Conservation (phyloP, 2,329 filamentous ascomycete genomes). For the Trichophyton simii region DNA sequence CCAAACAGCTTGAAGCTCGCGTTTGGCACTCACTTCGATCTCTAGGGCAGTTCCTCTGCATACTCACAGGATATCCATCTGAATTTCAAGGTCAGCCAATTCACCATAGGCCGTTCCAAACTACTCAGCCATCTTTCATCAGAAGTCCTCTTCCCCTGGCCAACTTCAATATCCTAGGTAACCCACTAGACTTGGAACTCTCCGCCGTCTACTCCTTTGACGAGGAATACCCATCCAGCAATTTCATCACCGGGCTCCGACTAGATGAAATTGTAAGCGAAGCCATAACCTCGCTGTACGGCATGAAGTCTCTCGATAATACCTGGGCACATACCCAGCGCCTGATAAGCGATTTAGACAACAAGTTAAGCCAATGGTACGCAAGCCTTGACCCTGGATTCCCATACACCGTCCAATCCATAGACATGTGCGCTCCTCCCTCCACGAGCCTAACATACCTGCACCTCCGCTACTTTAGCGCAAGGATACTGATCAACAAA, state of each 20-base stretch:
- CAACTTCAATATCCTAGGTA: neutral
- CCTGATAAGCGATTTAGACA: slow-evolving; percentile 18
- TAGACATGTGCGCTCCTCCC: neutral
- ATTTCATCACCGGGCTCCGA: slow-evolving; percentile 10
- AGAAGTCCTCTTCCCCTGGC: neutral
- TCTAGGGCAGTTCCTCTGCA: slow-evolving; percentile 24
- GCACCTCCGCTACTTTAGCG: slow-evolving; percentile 20
- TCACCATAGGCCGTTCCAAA: slow-evolving; percentile 22
- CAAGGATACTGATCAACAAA: slow-evolving; percentile 26
- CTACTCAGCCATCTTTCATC: slow-evolving; percentile 16
- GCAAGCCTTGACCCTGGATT: slow-evolving; percentile 17
- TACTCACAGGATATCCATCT: slow-evolving; percentile 28
- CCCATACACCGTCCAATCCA: neutral
- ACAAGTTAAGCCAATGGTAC: slow-evolving; percentile 25
- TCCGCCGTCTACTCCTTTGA: neutral
- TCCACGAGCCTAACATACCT: slow-evolving; percentile 11
- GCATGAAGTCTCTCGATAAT: slow-evolving; percentile 16
- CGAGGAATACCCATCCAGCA: neutral
- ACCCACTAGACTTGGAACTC: neutral
- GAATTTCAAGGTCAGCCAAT: slow-evolving; percentile 20
- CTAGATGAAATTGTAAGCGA: slow-evolving; percentile 20
- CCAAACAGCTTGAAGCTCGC: slow-evolving; percentile 24
- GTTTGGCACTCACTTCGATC: slow-evolving; percentile 32
- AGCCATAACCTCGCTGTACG: slow-evolving; percentile 23
- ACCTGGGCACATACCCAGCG: slow-evolving; percentile 27